Base-by-base conservation (phyloP, 768 basidiomycete species). In the Agrocybe praecox region DNA sequence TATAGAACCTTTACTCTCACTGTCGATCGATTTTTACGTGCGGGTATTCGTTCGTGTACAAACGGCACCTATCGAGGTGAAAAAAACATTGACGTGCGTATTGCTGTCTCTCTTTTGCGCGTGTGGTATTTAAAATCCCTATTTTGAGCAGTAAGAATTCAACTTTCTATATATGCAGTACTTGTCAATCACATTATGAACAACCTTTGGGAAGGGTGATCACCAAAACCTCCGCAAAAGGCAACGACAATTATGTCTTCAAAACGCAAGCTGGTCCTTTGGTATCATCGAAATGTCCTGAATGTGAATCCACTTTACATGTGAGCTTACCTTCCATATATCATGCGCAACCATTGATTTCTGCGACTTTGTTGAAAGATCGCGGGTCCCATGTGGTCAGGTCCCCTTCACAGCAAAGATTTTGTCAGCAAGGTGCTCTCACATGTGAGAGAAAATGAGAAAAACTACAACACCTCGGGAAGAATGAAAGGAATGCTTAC, bases 11-110 rank as follows among this genome's bases (percentile, higher is more conserved):
- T 74, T 97, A 7, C 72, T 97, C 3, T 95, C 90, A 0, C 77
- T 99, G 29, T 96, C 94, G 15, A 96, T 99, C 66, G 97, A 99
- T 65, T 99, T 98, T 70, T 99, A 99, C 69, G 88, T 97, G 22
- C 89, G 97, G 3, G 66, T 98, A 18, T 99, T 98, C 65, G 84
- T 98, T 15, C 85, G 89, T 10, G 76, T 99, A 5, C 77, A 83
- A 51, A 80, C 88, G 0, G 78, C 86, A 2, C 88, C 94, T 0
- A 71, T 88, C 23, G 87, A 95, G 69, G 95, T 96, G 43, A 99
- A 99, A 72, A 87, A 85, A 58, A 73, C 84, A 5, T 77, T 89
- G 21, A 84, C 86, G 96, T 96, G 66, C 61, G 86, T 78, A 15
- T 17, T 6, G 21, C 55, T 21, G 42, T 18, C 23, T 22, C 36